phyloP scores from a whole-genome alignment of 148 eudicot genomes.

The Persicaria tinctoria region DNA sequence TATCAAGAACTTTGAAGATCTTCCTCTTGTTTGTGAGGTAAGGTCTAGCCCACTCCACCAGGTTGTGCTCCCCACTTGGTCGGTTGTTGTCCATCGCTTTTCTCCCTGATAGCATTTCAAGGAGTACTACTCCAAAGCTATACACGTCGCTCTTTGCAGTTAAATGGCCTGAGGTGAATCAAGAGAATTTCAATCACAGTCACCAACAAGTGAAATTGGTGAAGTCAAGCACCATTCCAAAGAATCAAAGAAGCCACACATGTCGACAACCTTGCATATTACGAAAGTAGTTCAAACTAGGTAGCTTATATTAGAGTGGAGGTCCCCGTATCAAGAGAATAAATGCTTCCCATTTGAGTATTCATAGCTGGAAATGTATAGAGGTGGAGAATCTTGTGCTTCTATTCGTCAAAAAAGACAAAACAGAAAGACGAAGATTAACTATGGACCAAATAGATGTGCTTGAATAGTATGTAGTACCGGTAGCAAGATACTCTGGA shows the following conservation, averaged over 20 bases:
- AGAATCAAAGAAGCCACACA: neutral
- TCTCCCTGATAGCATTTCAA: constrained; percentile 4
- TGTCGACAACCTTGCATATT: no score
- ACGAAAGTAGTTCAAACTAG: no score
- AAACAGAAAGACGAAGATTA: neutral
- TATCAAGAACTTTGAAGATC: neutral
- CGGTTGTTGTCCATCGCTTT: constrained; percentile 11
- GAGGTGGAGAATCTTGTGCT: neutral
- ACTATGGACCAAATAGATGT: neutral
- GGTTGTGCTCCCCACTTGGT: constrained; percentile 5
- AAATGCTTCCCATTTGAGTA: neutral
- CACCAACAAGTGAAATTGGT: neutral
- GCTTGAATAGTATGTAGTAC: neutral
- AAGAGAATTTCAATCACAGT: neutral
- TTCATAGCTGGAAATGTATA: neutral
- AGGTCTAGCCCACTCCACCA: constrained; percentile 14
- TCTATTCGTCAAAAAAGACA: neutral
- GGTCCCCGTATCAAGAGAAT: neutral
- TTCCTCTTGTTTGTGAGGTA: constrained; percentile 11
- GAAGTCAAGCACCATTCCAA: neutral
- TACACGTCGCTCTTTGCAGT: constrained; percentile 13
- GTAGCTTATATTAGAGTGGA: neutral
- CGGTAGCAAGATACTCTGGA: constrained; percentile 12
- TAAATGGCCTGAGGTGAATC: constrained; percentile 5
- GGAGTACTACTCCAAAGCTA: constrained; percentile 12